Conservation (phyloP, 805 yeast genomes). For the Vanderwaltozyma verrucispora region DNA sequence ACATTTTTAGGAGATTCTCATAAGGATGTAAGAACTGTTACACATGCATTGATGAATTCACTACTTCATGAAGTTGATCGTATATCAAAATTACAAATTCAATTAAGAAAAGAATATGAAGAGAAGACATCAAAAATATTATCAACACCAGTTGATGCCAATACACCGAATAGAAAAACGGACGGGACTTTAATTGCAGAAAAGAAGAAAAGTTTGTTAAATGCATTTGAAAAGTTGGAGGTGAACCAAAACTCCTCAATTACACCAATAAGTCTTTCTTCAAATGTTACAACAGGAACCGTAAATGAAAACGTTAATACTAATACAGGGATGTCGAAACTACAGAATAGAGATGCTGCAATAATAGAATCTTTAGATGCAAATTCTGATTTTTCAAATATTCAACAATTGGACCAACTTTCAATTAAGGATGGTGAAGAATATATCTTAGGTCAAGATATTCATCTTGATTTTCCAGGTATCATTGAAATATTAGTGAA, state of each 20-base stretch:
- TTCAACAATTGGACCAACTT: too few relatives aligned
- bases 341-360: background rate
- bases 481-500: slow-evolving; percentile 75
- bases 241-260: too few relatives aligned
- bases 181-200: slow-evolving; percentile 26
- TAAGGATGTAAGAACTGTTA: slow-evolving; percentile 77
- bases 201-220: slow-evolving; percentile 24
- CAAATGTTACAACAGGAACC: too few relatives aligned
- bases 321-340: too few relatives aligned
- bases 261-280: too few relatives aligned
- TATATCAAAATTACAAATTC: slow-evolving; percentile 56
- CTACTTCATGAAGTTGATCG: slow-evolving; percentile 73
- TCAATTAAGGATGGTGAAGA: slow-evolving; percentile 37
- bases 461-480: slow-evolving; percentile 66
- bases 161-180: slow-evolving; percentile 19
- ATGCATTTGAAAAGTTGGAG: slow-evolving; percentile 9
- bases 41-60: slow-evolving; percentile 64
- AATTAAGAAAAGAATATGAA: slow-evolving; percentile 30
- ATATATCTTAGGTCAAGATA: slow-evolving; percentile 71
- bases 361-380: background rate
- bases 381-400: background rate
- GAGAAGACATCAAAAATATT: background rate
- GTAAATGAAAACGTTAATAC: too few relatives aligned
- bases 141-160: background rate
- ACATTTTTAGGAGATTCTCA: slow-evolving; percentile 74